These are phyloP conservation scores for Tulasnella calospora DNA, from an alignment of 768 basidiomycete species.

Conservation along the genomic window DNA sequence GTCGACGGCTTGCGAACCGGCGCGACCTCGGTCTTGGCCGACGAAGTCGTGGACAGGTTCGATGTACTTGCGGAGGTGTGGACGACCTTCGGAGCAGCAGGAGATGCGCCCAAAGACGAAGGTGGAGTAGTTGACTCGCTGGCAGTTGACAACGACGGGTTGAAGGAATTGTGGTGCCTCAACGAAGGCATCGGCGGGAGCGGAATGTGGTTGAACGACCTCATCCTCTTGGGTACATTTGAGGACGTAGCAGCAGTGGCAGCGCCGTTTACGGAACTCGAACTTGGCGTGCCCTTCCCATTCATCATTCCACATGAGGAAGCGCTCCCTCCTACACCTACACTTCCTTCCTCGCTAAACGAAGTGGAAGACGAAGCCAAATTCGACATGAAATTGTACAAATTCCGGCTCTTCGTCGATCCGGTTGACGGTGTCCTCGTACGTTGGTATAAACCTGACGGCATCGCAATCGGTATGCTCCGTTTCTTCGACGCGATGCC, in stretches of 20 bases:
- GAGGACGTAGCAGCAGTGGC: not conserved
- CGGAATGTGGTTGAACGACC: conserved; percentile 6
- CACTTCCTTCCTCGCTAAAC: conserved; percentile 13
- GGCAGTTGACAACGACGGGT: not conserved
- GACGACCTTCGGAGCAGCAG: not conserved
- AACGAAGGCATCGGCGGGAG: conserved; percentile 12
- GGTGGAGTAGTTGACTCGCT: not conserved
- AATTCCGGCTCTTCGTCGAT: not conserved
- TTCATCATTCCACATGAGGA: not conserved
- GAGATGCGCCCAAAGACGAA: not conserved
- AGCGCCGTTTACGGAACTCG: not conserved
- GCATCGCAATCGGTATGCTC: not conserved
- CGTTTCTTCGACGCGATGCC: not conserved
- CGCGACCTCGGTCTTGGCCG: not conserved
- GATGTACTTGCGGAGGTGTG: conserved; percentile 1
- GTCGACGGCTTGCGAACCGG: not conserved
- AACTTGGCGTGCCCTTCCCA: not conserved
- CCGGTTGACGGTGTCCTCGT: conserved; percentile 8
- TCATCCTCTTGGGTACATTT: not conserved
- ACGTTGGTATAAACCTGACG: not conserved
- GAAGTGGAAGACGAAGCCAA: conserved; percentile 18
- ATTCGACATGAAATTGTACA: conserved; percentile 16
- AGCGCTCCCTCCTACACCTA: not conserved
- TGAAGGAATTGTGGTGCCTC: conserved; percentile 20
- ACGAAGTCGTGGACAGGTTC: not conserved